phyloP scores from a whole-genome alignment of 2,329 filamentous ascomycete species.

The Xylaria sp. region DNA sequence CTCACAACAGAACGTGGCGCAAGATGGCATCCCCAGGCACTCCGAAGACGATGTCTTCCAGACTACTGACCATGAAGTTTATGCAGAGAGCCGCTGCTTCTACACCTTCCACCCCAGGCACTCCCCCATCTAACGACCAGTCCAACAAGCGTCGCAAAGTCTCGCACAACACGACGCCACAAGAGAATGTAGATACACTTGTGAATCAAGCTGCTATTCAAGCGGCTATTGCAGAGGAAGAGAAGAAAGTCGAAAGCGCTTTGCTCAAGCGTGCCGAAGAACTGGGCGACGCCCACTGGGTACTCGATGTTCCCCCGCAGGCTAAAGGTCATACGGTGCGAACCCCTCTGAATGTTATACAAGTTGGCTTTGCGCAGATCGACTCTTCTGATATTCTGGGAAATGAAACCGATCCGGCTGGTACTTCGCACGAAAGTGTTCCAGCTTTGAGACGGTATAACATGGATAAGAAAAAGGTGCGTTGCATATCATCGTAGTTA shows the following conservation, averaged over 20 bases:
- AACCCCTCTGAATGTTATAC: conserved; percentile 66
- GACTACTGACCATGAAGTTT: conserved; percentile 95
- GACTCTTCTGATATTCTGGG: conserved; percentile 45
- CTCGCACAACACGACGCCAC: conserved; percentile 49
- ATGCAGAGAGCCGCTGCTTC: conserved; percentile 88
- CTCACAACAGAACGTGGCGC: conserved; percentile 13
- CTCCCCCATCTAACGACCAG: conserved; percentile 59
- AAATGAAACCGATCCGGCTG: conserved; percentile 39
- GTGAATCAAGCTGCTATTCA: conserved; percentile 70
- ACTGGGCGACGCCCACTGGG: conserved; percentile 79
- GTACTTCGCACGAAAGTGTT: conserved; percentile 32
- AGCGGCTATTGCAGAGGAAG: conserved; percentile 72
- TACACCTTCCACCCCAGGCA: conserved; percentile 60
- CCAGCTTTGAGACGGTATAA: conserved; percentile 48
- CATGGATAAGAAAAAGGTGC: conserved; percentile 49
- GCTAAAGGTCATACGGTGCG: conserved; percentile 47
- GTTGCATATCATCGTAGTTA: conserved; percentile 16
- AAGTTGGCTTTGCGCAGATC: conserved; percentile 64
- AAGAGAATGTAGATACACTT: conserved; percentile 54
- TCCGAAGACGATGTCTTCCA: conserved; percentile 81
- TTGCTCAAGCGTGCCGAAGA: conserved; percentile 70
- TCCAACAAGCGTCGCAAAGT: conserved; percentile 72
- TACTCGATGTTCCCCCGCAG: conserved; percentile 66
- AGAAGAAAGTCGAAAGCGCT: conserved; percentile 70
- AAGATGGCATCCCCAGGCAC: conserved; percentile 64